Evolutionary conservation across 139 green algal genomes (phyloP), one percentile per base, ranked within the genome.

Genomic region (Chlorella sp.): DNA sequence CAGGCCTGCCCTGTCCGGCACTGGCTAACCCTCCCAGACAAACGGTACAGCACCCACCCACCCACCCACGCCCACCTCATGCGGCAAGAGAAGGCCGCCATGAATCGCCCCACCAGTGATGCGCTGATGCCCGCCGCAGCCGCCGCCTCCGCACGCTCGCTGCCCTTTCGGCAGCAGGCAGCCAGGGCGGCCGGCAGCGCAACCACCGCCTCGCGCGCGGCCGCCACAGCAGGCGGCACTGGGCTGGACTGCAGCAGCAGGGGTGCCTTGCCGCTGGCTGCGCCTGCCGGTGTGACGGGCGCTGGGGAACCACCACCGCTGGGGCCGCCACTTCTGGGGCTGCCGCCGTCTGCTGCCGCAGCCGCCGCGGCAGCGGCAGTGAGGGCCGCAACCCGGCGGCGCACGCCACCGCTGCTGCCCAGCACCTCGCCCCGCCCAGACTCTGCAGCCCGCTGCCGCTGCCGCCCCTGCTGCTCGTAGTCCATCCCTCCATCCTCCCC

Each of bases 61-160:
- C n/a, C n/a, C 36, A 26, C 43, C 43, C 43, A 78, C 72, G 7
- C 77, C n/a, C 77, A 83, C 77, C 77, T 83, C 77, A 83, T 74
- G 28, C 41, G 30, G 60, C 56, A 73, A 3, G 77, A 83, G 60
- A 73, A 83, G 38, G 77, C 77, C 3, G 77, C 77, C 77, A 83
- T 73, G 60, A 83, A 83, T 28, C 77, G 77, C 11, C 77, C 77
- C 58, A 83, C 77, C 5, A 83, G 77, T 6, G 17, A 13, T 5
- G 58, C 65, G 26, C 60, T 83, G 13, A 83, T 32, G 20, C 77
- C 77, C 17, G 41, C 60, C 5, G 38, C 77, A 22, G 60, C 60
- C 28, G 58, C 77, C 2, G 40, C 60, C 0, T 32, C 77, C 6
- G 73, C 73, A 11, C 7, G 36, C 43, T 78, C 77, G 58, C 58